Evolutionary conservation across 129 eudicot genomes (phyloP), one percentile per base, ranked within the genome.

Genomic region (Artemisia tridentata): DNA sequence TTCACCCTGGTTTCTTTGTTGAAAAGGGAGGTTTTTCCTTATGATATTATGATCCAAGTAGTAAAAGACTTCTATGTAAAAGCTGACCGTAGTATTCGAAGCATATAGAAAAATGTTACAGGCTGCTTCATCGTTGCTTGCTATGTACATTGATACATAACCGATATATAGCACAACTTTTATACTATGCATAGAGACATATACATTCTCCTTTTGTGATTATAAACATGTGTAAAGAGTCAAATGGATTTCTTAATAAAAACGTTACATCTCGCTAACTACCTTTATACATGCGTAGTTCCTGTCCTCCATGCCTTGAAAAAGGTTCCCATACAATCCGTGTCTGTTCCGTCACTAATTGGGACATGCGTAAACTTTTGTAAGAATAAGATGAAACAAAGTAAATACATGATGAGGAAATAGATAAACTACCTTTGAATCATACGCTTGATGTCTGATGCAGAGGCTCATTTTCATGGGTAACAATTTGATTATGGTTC

Each of bases 401-500:
- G 10, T 27, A 27, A 29, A 61, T 12, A 14, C n/a, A 27, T 12
- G 19, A 19, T 5, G 20, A 7, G 46, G 18, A 45, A 11, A 58
- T 15, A 9, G 43, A 49, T 34, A 11, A 62, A 25, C 38, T 72
- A 77, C 75, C 77, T 75, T 71, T 49, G 41, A 20, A 59, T 83
- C 72, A 88, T 7, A 84, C 96, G 2, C 85, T 68, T 46, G 95
- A 81, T 43, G 81, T 68, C 72, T 76, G 93, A 58, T 62, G 77
- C 23, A 84, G 81, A 52, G 98, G 89, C 72, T 88, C 95, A 2
- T 56, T 66, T 72, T 92, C 98, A 58, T 88, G 92, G 59, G 66
- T 80, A 55, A 81, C 84, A 43, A 88, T 84, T 80, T 79, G 91
- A 81, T 73, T 84, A 43, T 83, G 92, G 20, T 91, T 80, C 81